Evolutionary conservation across 2,329 filamentous ascomycete species (phyloP).

Genomic region (Nemania sp.): DNA sequence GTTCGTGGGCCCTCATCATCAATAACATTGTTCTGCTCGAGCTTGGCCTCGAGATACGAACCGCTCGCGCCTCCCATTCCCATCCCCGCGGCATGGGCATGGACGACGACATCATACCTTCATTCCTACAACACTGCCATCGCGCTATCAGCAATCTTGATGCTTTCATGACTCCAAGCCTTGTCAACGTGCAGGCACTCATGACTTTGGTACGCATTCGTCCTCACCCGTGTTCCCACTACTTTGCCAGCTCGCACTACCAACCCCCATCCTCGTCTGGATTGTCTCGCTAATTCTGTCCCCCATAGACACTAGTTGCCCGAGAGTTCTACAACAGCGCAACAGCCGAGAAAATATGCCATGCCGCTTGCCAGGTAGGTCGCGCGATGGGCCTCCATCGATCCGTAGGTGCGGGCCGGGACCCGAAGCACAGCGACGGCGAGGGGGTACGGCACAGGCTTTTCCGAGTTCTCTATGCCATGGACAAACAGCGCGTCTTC

Average conservation of each 20-base stretch:
- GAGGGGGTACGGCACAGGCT: background rate
- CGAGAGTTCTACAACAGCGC: constrained; percentile 29
- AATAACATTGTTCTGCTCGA: constrained; percentile 14
- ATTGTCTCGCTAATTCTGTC: background rate
- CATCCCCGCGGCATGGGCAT: constrained; percentile 19
- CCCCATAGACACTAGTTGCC: constrained; percentile 22
- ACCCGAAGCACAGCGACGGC: too few species aligned
- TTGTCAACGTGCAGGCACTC: constrained; percentile 13
- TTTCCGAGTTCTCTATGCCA: constrained; percentile 8
- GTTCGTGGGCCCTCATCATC: constrained; percentile 13
- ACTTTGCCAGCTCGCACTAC: too few species aligned
- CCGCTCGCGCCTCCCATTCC: constrained; percentile 7
- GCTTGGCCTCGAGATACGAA: constrained; percentile 9
- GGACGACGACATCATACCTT: constrained; percentile 16
- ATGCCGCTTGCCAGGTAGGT: constrained; percentile 30
- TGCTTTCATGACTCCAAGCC: constrained; percentile 5
- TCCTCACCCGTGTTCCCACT: background rate
- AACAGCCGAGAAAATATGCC: constrained; percentile 28
- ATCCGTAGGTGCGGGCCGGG: background rate
- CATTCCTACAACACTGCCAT: constrained; percentile 17
- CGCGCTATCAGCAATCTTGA: constrained; percentile 18
- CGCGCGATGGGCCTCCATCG: constrained; percentile 29
- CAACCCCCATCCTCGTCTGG: too few species aligned
- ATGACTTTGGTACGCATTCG: constrained; percentile 11
- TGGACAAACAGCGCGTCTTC: constrained; percentile 14